Evolutionary conservation across 768 basidiomycete species (phyloP).

Genomic region (Chiua virens): DNA sequence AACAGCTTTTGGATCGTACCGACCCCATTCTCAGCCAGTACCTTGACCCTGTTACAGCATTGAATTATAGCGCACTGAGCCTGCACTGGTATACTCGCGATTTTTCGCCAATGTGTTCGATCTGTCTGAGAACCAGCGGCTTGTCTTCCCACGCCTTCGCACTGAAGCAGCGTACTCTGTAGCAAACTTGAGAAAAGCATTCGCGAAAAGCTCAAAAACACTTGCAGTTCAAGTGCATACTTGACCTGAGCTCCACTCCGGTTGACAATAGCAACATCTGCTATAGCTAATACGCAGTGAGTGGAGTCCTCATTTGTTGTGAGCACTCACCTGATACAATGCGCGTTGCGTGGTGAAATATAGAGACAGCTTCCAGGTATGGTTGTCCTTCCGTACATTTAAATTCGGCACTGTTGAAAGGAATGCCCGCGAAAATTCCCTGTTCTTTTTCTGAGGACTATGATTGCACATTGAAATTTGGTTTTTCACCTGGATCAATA

Average conservation of each 20-base stretch:
- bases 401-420: slow-evolving; percentile 67
- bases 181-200: slow-evolving; percentile 1
- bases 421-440: slow-evolving; percentile 73
- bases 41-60: slow-evolving; percentile 17
- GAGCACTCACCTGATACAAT: too few species aligned
- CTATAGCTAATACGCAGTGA: slow-evolving; percentile 52
- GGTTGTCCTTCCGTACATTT: slow-evolving; percentile 71
- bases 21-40: slow-evolving; percentile 72
- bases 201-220: background rate
- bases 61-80: background rate
- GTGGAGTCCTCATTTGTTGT: too few species aligned
- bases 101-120: slow-evolving; percentile 91
- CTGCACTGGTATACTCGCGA: slow-evolving; percentile 50
- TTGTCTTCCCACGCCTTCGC: slow-evolving; percentile 94
- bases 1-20: slow-evolving; percentile 57
- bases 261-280: slow-evolving; percentile 72
- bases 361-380: too few species aligned
- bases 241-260: slow-evolving; percentile 67
- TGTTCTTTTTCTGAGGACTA: slow-evolving; percentile 30
- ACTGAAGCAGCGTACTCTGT: slow-evolving; percentile 69
- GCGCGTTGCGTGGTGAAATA: too few species aligned
- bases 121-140: slow-evolving; percentile 79
- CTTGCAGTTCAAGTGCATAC: slow-evolving; percentile 73
- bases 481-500: too few species aligned
- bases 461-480: slow-evolving; percentile 18